Base-by-base conservation (phyloP, 768 basidiomycete genomes). In the Hygrocybe coccinea region DNA sequence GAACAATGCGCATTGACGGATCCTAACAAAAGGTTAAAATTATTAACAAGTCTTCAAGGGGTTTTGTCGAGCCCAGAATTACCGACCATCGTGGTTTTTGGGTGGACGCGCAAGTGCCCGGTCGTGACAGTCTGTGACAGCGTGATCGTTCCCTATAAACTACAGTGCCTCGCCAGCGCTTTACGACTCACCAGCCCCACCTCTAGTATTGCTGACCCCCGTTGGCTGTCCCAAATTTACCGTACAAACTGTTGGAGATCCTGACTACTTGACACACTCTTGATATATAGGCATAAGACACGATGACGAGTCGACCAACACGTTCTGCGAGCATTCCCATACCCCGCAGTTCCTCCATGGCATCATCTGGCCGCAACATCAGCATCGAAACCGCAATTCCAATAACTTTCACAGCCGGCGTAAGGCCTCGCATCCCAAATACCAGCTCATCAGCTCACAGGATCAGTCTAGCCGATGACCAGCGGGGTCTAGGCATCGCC, bases 301-400 rank as follows among this genome's bases (percentile, higher is more conserved):
- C 4, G 3, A 29, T 29, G 50, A 83, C 81, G 78, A 73, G 77
- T 12, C 73, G 85, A 55, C 79, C 80, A 41, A 73, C 81, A 11
- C 80, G 86, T 65, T 82, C 85, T 0, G 75, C 85, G 21, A 87
- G 80, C 64, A 85, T 88, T 64, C 84, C 86, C 38, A 81, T 86
- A 55, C 82, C 82, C n/a, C 75, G 79, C 52, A 76, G 68, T 57
- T 65, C 74, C 21, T 68, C 74, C 33, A 70, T 77, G 19, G 71
- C 73, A 5, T 74, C 79, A 5, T 74, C 81, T 37, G 68, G 77
- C 60, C 77, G 84, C 56, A 82, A 82, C 58, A 17, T 21, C 34
- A 34, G 36, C 10, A 80, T 89, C 54, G 87, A 87, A 65, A 78
- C 78, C 48, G 76, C 81, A 45, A 82, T 88, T 29, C 75, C 82